Evolutionary conservation across 139 green algal genomes (phyloP).

Genomic region (Deuterostichococcus epilithicus): DNA sequence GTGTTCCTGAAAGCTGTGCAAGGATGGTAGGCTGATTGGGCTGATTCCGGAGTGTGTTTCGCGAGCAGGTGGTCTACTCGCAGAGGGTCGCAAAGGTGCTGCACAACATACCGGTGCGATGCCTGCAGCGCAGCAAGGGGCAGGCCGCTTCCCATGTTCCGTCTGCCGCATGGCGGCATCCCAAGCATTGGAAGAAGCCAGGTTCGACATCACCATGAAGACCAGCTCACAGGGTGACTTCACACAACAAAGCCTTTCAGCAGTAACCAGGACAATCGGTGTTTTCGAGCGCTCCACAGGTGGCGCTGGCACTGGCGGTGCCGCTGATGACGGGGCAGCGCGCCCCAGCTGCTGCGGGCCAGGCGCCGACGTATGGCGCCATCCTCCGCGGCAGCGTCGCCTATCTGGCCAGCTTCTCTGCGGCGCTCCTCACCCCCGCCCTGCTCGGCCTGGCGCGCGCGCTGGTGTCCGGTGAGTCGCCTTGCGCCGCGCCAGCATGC

Average conservation of each 20-base stretch:
- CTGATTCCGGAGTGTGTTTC: too few species aligned
- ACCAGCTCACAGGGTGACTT: too few species aligned
- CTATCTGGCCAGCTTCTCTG: neutral
- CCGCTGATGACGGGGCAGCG: neutral
- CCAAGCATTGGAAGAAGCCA: too few species aligned
- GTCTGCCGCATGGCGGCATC: too few species aligned
- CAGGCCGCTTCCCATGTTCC: conserved; percentile 3
- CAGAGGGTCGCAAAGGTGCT: conserved; percentile 15
- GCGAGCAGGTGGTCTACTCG: conserved; percentile 30
- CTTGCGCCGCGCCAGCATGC: too few species aligned
- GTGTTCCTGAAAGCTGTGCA: too few species aligned
- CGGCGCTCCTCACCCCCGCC: neutral
- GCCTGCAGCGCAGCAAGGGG: conserved; percentile 1
- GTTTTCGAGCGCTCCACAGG: too few species aligned
- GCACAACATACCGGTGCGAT: conserved; percentile 32
- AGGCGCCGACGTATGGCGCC: neutral
- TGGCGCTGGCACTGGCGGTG: conserved; percentile 9
- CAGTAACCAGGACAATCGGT: too few species aligned
- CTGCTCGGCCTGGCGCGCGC: conserved; percentile 17
- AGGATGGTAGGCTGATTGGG: too few species aligned
- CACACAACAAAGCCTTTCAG: too few species aligned
- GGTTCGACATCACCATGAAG: too few species aligned
- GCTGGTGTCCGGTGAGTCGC: conserved; percentile 6
- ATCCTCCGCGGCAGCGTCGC: neutral
- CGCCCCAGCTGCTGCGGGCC: too few species aligned